These are phyloP conservation scores for Silybum marianum DNA, from an alignment of 129 eudicot genomes.

Conservation along the genomic window DNA sequence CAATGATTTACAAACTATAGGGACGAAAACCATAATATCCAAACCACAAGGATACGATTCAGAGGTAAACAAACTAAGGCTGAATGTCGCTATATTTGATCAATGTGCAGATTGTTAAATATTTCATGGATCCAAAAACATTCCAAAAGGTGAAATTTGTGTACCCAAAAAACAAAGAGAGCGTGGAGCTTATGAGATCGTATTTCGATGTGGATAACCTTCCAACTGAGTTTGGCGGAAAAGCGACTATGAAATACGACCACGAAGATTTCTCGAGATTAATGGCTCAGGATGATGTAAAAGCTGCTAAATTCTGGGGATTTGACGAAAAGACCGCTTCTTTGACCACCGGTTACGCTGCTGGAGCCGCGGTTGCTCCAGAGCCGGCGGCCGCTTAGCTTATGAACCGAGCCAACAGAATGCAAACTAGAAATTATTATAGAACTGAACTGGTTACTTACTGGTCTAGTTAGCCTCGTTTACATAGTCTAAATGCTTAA, in stretches of 20 bases:
- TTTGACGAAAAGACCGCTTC: slow-evolving; percentile 44
- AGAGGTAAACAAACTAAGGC: too few species aligned
- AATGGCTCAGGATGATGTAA: slow-evolving; percentile 85
- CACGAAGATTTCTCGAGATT: slow-evolving; percentile 89
- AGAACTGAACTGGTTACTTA: not conserved
- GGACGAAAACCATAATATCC: too few species aligned
- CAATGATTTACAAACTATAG: too few species aligned
- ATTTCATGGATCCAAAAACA: slow-evolving; percentile 78
- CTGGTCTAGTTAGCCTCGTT: not conserved
- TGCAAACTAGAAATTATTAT: not conserved
- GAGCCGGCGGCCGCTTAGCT: slow-evolving; percentile 52
- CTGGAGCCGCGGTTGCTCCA: slow-evolving; percentile 62
- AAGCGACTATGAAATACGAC: slow-evolving; percentile 72
- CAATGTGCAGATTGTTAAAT: slow-evolving; percentile 64
- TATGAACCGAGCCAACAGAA: slow-evolving; percentile 12
- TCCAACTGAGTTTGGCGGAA: slow-evolving; percentile 89
- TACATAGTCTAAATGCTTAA: slow-evolving; percentile 20
- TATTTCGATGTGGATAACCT: slow-evolving; percentile 83
- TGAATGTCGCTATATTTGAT: not conserved
- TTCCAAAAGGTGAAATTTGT: slow-evolving; percentile 70
- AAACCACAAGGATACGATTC: too few species aligned
- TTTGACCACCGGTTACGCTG: slow-evolving; percentile 29
- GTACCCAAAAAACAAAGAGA: slow-evolving; percentile 78
- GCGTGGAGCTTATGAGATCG: slow-evolving; percentile 72
- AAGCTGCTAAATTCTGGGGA: slow-evolving; percentile 82